Evolutionary conservation across 495 filamentous ascomycete genomes (phyloP).

Genomic region (Bacidia gigantensis): DNA sequence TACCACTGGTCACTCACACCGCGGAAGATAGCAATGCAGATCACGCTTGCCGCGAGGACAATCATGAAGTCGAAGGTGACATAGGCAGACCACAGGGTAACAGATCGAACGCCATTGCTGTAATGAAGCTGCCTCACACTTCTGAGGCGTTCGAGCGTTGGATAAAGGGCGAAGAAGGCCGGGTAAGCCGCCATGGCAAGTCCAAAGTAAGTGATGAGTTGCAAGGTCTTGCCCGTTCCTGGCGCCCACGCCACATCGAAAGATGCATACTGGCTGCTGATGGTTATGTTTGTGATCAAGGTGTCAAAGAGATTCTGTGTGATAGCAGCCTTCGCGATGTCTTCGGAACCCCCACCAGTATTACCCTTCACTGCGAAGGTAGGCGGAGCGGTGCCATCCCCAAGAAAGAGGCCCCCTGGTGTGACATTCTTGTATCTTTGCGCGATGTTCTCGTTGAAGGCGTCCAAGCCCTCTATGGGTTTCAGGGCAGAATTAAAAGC

Average conservation of each 20-base stretch:
- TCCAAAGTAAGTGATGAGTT: conserved; percentile 66
- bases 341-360: conserved; percentile 3
- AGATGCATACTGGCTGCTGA: conserved; percentile 48
- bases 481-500: conserved; percentile 29
- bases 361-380: conserved; percentile 49
- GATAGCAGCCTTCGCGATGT: conserved; percentile 43
- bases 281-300: conserved; percentile 48
- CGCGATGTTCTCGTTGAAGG: conserved; percentile 53
- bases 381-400: conserved; percentile 35
- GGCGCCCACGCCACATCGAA: conserved; percentile 59
- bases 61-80: conserved; percentile 62
- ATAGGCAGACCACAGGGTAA: conserved; percentile 71
- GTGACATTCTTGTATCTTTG: conserved; percentile 49
- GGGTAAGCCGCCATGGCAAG: conserved; percentile 64
- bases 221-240: conserved; percentile 53
- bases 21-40: conserved; percentile 47
- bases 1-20: conserved; percentile 55
- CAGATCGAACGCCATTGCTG: conserved; percentile 57
- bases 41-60: conserved; percentile 43
- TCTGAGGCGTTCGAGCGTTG: conserved; percentile 60
- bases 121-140: conserved; percentile 76
- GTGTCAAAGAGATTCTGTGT: conserved; percentile 61
- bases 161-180: conserved; percentile 76
- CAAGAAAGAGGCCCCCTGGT: conserved; percentile 65
- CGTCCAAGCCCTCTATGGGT: conserved; percentile 41